phyloP scores from a whole-genome alignment of 495 filamentous ascomycete genomes.

The Penicillium bialowiezense region DNA sequence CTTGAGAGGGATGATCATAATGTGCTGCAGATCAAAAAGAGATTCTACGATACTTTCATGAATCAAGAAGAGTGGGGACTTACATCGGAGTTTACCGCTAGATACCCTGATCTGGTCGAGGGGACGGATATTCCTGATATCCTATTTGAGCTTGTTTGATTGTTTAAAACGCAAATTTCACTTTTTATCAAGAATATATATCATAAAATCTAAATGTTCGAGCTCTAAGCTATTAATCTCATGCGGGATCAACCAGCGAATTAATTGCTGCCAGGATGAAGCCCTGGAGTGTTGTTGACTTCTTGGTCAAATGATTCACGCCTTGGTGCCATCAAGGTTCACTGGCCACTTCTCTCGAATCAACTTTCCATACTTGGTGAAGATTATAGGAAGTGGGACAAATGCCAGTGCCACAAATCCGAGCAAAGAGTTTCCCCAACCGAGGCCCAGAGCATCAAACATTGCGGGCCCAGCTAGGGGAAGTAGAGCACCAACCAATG shows the following conservation, averaged over 20 bases:
- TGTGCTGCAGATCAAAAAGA: constrained; percentile 16
- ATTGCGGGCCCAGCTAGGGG: constrained; percentile 59
- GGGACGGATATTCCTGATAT: constrained; percentile 21
- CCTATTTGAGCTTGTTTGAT: constrained; percentile 13
- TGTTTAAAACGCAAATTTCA: neutral
- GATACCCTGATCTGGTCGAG: constrained; percentile 19
- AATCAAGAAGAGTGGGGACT: constrained; percentile 25
- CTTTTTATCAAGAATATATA: neutral
- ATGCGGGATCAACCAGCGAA: neutral
- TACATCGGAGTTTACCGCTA: constrained; percentile 28
- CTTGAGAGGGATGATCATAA: constrained; percentile 25
- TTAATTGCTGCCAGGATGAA: neutral
- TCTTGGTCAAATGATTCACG: neutral
- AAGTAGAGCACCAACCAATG: constrained; percentile 53
- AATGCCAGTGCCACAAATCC: constrained; percentile 55
- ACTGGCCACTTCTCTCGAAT: constrained; percentile 16
- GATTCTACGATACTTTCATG: constrained; percentile 25
- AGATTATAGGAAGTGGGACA: constrained; percentile 24
- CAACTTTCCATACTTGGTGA: constrained; percentile 20
- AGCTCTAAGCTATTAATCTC: no score
- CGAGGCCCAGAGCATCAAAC: constrained; percentile 54
- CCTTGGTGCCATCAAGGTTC: constrained; percentile 1
- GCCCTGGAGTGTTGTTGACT: no score
- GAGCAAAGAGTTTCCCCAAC: constrained; percentile 61
- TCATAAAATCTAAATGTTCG: no score